Evolutionary conservation across 1,139 yeast species (phyloP), one percentile per base, ranked within the genome.

Genomic region (Pneumocystis murina): DNA sequence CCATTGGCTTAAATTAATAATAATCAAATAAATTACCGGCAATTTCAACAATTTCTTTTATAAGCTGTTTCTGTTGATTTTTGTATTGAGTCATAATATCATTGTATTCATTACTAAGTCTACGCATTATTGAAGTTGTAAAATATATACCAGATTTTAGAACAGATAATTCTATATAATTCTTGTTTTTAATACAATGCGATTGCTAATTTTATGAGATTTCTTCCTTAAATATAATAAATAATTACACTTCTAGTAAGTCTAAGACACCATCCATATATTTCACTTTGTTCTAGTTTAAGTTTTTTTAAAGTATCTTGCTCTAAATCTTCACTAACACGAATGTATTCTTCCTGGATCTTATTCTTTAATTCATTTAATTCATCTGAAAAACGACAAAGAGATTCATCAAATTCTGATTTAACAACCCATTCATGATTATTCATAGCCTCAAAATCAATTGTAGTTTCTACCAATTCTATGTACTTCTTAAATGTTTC

Each of bases 131-230:
- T 58, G 77, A 75, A 2, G 95, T 88, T 6, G 96, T 88, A 76
- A 92, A 92, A 73, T 80, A 89, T 1, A 91, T 92, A 64, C 98
- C 98, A 0, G 96, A 95, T 73, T 92, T 92, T 43, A 89, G 95
- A 0, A 97, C 90, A 63, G 90, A 88, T 17, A 66, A 63, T 60
- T 96, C 91, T 71, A 91, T 97, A 65, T 65, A 48, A 7, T 28
- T 5, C 12, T 38, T 63, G 30, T 20, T 24, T 39, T 24, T 10
- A 57, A 36, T 36, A 17, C 2, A 55, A 48, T 17, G 28, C 16
- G 61, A 30, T 20, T 36, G 38, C 58, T 48, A 36, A 38, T 62
- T 24, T 28, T 14, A 35, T 28, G 3, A 62, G 55, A 16, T 30
- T 41, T 30, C 8, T 57, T 43, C n/a, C 35, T 33, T 33, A 33